Evolutionary conservation across 1,139 yeast genomes (phyloP).

Genomic region (Pichia sp.): DNA sequence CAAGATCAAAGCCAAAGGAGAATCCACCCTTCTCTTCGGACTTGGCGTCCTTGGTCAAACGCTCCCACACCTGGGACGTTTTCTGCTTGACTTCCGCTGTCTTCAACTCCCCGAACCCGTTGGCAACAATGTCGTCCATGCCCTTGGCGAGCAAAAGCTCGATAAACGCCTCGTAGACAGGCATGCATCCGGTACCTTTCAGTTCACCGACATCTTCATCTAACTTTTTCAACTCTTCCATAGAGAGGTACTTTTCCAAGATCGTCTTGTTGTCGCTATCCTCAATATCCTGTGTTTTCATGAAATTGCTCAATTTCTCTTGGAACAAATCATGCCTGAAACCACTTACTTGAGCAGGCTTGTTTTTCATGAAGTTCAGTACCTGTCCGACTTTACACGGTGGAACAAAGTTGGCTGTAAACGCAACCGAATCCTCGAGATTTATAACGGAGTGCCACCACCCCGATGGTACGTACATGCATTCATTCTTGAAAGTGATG

Average conservation of each 20-base stretch:
- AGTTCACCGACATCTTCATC: slow-evolving; percentile 43
- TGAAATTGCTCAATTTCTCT: slow-evolving; percentile 20
- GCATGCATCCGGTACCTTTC: slow-evolving; percentile 36
- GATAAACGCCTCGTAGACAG: slow-evolving; percentile 54
- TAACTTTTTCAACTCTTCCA: slow-evolving; percentile 21
- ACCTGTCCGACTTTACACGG: slow-evolving; percentile 53
- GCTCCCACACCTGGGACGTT: slow-evolving; percentile 23
- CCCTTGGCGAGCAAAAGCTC: slow-evolving; percentile 41
- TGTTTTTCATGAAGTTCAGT: slow-evolving; percentile 61
- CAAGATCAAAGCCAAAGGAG: slow-evolving; percentile 30
- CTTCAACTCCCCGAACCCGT: slow-evolving; percentile 35
- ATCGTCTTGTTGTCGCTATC: slow-evolving; percentile 31
- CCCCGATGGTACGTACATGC: slow-evolving; percentile 84
- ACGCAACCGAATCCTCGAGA: slow-evolving; percentile 69
- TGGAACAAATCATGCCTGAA: slow-evolving; percentile 56
- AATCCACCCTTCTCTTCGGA: slow-evolving; percentile 20
- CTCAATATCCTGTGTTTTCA: slow-evolving; percentile 14
- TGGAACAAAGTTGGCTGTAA: slow-evolving; percentile 88
- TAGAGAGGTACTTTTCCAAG: slow-evolving; percentile 26
- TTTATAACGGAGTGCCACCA: slow-evolving; percentile 97
- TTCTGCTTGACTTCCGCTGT: slow-evolving; percentile 6
- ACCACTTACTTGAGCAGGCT: slow-evolving; percentile 72
- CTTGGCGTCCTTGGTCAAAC: slow-evolving; percentile 13
- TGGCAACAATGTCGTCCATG: slow-evolving; percentile 32
- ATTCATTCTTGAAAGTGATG: slow-evolving; percentile 76